Conservation (phyloP, 305 asterid species). For the Striga hermonthica region DNA sequence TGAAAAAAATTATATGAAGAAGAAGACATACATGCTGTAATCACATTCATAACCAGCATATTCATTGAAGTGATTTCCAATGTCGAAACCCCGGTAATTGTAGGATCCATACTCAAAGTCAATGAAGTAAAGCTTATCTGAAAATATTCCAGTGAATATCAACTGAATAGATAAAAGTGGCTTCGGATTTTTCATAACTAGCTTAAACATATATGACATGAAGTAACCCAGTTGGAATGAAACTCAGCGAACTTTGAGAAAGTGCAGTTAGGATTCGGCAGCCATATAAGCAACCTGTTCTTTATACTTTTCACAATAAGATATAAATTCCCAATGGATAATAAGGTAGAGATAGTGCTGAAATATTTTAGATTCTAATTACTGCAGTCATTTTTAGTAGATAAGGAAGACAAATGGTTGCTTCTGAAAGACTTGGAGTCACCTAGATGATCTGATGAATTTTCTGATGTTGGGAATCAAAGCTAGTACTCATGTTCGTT, state of each 20-base stretch:
- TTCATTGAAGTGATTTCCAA: conserved; percentile 97
- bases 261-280: conserved; percentile 18
- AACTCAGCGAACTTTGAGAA: conserved; percentile 10
- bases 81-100: conserved; percentile 93
- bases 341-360: neutral
- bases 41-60: conserved; percentile 98
- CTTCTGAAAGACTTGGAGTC: too few species aligned
- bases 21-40: conserved; percentile 62
- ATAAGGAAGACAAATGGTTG: too few species aligned
- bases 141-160: conserved; percentile 30
- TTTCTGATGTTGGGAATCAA: too few species aligned
- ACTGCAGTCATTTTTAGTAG: too few species aligned
- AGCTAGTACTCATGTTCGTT: too few species aligned
- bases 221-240: conserved; percentile 14
- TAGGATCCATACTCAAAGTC: conserved; percentile 97
- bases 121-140: conserved; percentile 91
- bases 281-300: conserved; percentile 3
- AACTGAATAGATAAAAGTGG: conserved; percentile 14
- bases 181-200: conserved; percentile 15
- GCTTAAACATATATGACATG: conserved; percentile 13
- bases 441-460: too few species aligned
- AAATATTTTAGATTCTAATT: too few species aligned
- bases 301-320: conserved; percentile 4
- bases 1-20: conserved; percentile 26
- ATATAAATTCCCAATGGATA: neutral